Percentiles rank a stretch among this genome's conserved stretches.
phyloP scores from a whole-genome alignment of 2,329 filamentous ascomycete genomes.

The Penicillium sp. region DNA sequence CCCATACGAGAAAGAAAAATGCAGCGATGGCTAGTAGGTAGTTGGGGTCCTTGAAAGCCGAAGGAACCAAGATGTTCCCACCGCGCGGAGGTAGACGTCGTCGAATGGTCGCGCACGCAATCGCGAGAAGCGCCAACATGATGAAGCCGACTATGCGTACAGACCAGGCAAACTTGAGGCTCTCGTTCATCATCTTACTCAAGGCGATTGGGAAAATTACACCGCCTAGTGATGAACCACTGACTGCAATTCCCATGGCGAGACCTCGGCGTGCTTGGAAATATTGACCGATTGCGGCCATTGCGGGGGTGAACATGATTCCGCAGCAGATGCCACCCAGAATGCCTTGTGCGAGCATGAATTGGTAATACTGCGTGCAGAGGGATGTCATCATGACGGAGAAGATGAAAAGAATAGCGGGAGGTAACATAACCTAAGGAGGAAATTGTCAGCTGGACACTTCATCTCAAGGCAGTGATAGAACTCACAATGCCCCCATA shows the following conservation, averaged over 20 bases:
- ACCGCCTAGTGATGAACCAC: slow-evolving; percentile 49
- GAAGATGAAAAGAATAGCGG: slow-evolving; percentile 12
- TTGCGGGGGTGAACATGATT: slow-evolving; percentile 41
- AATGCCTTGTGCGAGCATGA: slow-evolving; percentile 42
- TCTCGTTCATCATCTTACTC: slow-evolving; percentile 46
- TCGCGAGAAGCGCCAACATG: slow-evolving; percentile 41
- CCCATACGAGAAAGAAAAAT: slow-evolving; percentile 22
- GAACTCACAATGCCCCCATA: slow-evolving; percentile 36
- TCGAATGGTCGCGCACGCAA: slow-evolving; percentile 30
- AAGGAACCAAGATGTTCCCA: slow-evolving; percentile 17
- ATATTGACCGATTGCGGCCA: slow-evolving; percentile 44
- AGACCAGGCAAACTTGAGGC: slow-evolving; percentile 48
- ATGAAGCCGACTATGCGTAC: slow-evolving; percentile 50
- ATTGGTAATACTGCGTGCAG: slow-evolving; percentile 49
- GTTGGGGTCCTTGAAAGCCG: slow-evolving; percentile 18
- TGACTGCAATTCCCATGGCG: slow-evolving; percentile 44
- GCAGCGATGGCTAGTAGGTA: slow-evolving; percentile 19
- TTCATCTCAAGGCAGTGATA: too few relatives aligned
- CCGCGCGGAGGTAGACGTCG: slow-evolving; percentile 21
- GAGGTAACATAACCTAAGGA: slow-evolving; percentile 36
- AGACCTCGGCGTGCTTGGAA: slow-evolving; percentile 45
- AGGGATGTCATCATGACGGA: slow-evolving; percentile 29
- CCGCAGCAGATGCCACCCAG: slow-evolving; percentile 37
- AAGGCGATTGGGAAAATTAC: slow-evolving; percentile 47
- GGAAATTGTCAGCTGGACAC: slow-evolving; percentile 20